A percentile compares a stretch with the other conserved stretches of the same genome.
Evolutionary conservation across 2,329 filamentous ascomycete genomes (phyloP).

Genomic region (Aspergillus puulaauensis): DNA sequence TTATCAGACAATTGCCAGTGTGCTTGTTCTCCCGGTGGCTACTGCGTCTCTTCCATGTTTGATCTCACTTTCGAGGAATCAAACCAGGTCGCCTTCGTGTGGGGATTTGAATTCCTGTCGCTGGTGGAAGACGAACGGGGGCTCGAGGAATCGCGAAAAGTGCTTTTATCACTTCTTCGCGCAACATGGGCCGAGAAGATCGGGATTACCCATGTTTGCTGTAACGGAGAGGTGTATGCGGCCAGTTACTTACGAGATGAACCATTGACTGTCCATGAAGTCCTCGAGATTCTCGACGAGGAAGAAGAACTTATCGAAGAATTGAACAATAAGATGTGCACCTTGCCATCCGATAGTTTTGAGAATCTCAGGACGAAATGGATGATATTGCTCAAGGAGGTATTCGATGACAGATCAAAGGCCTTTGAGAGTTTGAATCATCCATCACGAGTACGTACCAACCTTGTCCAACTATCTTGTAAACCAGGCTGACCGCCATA

Average conservation of each 20-base stretch:
- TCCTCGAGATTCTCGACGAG: background rate
- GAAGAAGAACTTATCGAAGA: background rate
- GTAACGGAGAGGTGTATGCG: background rate
- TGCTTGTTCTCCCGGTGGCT: background rate
- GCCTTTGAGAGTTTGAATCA: rapidly evolving
- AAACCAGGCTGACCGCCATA: too few species aligned
- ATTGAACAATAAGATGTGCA: background rate
- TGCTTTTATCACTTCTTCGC: too few species aligned
- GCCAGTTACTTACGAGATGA: too few species aligned
- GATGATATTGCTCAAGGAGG: background rate
- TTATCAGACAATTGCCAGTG: background rate
- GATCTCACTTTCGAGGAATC: background rate
- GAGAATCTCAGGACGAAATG: background rate
- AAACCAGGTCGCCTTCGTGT: background rate
- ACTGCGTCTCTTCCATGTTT: background rate
- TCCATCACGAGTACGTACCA: too few species aligned
- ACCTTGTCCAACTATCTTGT: too few species aligned
- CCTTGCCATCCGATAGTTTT: background rate
- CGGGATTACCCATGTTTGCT: background rate
- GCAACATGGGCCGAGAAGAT: too few species aligned
- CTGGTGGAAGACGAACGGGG: too few species aligned
- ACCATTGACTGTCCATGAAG: rapidly evolving
- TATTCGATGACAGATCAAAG: background rate
- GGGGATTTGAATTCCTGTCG: background rate
- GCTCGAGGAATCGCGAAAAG: rapidly evolving